A percentile compares a stretch with the other conserved stretches of the same genome.
These are phyloP conservation scores for Strobilomyces dryophilus DNA, from an alignment of 768 basidiomycete genomes.

Conservation along the genomic window DNA sequence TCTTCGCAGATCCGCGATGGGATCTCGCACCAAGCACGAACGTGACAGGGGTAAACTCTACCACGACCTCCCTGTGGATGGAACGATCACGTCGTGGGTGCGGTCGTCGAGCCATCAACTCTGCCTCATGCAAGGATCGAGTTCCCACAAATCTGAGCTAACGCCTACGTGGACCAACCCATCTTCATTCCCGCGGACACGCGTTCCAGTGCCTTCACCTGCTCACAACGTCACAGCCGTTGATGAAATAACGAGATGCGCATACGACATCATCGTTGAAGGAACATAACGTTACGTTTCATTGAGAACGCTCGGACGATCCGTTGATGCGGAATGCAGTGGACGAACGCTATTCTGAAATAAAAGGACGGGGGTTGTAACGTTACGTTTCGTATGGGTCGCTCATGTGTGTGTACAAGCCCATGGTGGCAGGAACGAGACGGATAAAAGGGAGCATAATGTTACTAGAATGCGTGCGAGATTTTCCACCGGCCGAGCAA, in stretches of 20 bases:
- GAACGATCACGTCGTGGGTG: background rate
- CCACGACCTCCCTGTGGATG: background rate
- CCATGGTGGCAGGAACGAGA: slow-evolving; percentile 19
- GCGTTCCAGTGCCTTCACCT: background rate
- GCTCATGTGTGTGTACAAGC: slow-evolving; percentile 5
- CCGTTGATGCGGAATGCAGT: slow-evolving; percentile 13
- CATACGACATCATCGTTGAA: slow-evolving; percentile 1
- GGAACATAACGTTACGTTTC: slow-evolving; percentile 17
- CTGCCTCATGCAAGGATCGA: background rate
- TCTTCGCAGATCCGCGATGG: slow-evolving; percentile 10
- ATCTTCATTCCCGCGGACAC: slow-evolving; percentile 20
- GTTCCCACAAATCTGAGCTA: slow-evolving; percentile 25
- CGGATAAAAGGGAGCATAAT: slow-evolving; percentile 57
- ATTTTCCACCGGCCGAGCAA: slow-evolving; percentile 55
- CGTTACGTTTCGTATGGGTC: slow-evolving; percentile 3
- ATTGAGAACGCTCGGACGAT: slow-evolving; percentile 1
- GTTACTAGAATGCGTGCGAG: slow-evolving; percentile 49
- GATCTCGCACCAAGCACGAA: slow-evolving; percentile 1
- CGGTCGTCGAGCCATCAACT: background rate
- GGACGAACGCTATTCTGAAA: slow-evolving; percentile 20
- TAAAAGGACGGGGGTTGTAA: background rate
- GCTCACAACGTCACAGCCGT: slow-evolving; percentile 8
- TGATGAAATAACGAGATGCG: slow-evolving; percentile 20
- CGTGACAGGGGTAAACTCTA: slow-evolving; percentile 7
- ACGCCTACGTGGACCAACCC: slow-evolving; percentile 12